These are phyloP conservation scores for Haematococcus lacustris DNA, from an alignment of 139 green algal genomes.

Conservation along the genomic window DNA sequence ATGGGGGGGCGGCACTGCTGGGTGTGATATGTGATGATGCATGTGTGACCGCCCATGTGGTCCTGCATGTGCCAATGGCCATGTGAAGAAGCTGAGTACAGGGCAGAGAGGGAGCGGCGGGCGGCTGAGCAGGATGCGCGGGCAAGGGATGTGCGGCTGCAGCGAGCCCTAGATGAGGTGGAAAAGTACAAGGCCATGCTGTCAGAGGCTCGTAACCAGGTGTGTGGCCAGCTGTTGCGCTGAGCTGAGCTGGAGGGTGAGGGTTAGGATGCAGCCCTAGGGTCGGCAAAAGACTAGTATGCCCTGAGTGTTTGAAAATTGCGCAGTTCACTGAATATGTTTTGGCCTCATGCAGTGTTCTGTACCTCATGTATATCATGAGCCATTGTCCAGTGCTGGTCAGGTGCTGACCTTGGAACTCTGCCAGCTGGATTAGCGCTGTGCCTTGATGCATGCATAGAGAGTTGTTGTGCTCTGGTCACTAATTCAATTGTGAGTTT, in stretches of 20 bases:
- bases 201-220: slow-evolving; percentile 41
- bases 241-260: not conserved
- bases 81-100: not conserved
- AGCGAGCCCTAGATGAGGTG: slow-evolving; percentile 64
- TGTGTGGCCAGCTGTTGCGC: slow-evolving; percentile 7
- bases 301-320: too few species aligned
- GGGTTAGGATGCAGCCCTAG: too few species aligned
- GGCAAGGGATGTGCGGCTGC: slow-evolving; percentile 53
- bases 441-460: too few species aligned
- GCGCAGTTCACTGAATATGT: too few species aligned
- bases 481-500: too few species aligned
- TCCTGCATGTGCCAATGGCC: not conserved
- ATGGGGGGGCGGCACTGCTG: not conserved
- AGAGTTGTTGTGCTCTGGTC: too few species aligned
- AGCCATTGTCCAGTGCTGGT: too few species aligned
- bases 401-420: too few species aligned
- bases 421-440: too few species aligned
- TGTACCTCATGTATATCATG: too few species aligned
- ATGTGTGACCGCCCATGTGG: not conserved
- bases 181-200: slow-evolving; percentile 56
- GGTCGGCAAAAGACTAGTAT: too few species aligned
- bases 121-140: slow-evolving; percentile 20
- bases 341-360: too few species aligned
- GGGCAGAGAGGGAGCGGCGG: slow-evolving; percentile 14
- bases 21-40: not conserved